phyloP scores from a whole-genome alignment of 495 filamentous ascomycete species.

The Podospora pseudoanserina region DNA sequence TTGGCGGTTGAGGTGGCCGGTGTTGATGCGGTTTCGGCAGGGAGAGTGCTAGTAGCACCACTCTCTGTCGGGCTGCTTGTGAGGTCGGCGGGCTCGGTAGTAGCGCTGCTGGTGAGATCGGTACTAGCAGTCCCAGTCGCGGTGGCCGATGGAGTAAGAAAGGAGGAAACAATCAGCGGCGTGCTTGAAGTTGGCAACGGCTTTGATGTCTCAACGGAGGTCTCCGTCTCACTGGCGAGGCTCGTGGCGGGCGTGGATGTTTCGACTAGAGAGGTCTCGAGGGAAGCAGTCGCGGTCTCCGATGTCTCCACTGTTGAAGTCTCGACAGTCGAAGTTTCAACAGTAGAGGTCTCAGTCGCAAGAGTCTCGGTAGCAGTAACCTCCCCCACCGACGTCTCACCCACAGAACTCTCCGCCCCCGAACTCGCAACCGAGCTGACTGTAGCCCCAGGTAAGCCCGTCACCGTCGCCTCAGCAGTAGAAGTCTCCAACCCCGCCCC shows the following conservation, averaged over 20 bases:
- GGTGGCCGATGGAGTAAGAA: neutral
- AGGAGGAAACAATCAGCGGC: neutral
- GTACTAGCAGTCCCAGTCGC: neutral
- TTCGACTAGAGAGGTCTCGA: neutral
- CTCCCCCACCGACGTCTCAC: neutral
- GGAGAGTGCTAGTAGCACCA: neutral
- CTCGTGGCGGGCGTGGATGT: neutral
- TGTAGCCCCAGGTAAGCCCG: neutral
- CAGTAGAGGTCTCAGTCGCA: neutral
- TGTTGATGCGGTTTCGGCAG: neutral
- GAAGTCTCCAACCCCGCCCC: neutral
- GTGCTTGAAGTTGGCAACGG: neutral
- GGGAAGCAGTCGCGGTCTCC: neutral
- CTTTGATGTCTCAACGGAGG: neutral
- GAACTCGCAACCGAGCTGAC: neutral
- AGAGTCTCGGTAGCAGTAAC: neutral
- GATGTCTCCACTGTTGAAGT: neutral
- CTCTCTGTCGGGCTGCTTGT: neutral
- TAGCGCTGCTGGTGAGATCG: neutral
- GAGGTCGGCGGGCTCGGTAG: neutral
- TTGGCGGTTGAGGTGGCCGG: neutral
- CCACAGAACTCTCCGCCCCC: conserved; percentile 1
- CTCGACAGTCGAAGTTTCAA: neutral
- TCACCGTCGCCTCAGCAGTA: neutral
- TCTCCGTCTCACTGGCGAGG: neutral